A percentile compares a stretch with the other conserved stretches of the same genome.
These are phyloP conservation scores for Luffa acutangula DNA, from an alignment of 306 rosid genomes.

Conservation along the genomic window DNA sequence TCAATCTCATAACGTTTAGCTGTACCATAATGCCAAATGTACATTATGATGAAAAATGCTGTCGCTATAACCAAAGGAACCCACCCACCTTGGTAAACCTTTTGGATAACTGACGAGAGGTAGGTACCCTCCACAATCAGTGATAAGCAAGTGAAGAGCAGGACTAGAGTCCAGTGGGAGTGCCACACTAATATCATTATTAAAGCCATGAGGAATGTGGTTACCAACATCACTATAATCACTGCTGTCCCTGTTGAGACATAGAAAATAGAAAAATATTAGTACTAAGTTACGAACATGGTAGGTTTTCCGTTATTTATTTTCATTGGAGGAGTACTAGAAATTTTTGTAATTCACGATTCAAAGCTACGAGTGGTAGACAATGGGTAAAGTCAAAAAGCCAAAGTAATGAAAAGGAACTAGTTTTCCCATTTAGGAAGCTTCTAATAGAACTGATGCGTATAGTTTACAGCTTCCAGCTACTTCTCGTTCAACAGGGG, in stretches of 20 bases:
- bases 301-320: too few relatives aligned
- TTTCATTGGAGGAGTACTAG: too few relatives aligned
- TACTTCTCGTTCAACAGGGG: neutral
- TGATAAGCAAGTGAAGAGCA: conserved; percentile 43
- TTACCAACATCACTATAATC: conserved; percentile 33
- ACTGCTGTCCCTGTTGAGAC: conserved; percentile 12
- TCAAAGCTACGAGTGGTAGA: neutral
- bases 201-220: conserved; percentile 56
- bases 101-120: conserved; percentile 58
- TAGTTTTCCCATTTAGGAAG: neutral
- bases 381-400: neutral
- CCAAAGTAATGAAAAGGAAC: neutral
- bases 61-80: conserved; percentile 50
- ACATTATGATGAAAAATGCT: conserved; percentile 54
- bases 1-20: conserved; percentile 68
- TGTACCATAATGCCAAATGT: conserved; percentile 79
- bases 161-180: conserved; percentile 34
- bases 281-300: too few relatives aligned
- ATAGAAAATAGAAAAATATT: neutral
- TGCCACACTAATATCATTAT: conserved; percentile 79
- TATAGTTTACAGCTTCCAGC: neutral
- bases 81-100: conserved; percentile 79
- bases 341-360: neutral
- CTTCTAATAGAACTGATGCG: neutral
- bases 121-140: conserved; percentile 57